Base-by-base conservation (phyloP, 2,329 filamentous ascomycete genomes). In the Aureobasidium sp. region DNA sequence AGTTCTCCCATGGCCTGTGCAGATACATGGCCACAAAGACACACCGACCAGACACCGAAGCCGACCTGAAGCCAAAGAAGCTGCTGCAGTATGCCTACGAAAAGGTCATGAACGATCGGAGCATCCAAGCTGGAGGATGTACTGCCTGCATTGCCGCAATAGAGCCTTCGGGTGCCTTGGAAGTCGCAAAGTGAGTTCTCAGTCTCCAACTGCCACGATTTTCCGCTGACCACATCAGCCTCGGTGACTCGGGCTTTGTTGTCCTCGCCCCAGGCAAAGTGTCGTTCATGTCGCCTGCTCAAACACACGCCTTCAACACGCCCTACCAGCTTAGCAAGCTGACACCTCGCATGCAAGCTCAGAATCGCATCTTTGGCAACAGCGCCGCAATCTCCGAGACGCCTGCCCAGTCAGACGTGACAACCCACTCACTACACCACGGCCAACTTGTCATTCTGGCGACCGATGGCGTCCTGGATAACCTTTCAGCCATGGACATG, bases 301-400 rank as follows among this genome's bases (percentile, higher is more conserved):
- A 98, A 70, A 96, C 90, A 0, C 93, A 98, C 68, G 90, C 85
- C 38, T 98, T 98, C 78, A 98, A 98, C 70, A 97, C 93, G 0
- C 93, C 93, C 0, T 98, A 88, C 66, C 93, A 98, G 69, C 79
- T 98, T 35, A 91, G 89, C 51, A 83, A 95, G 50, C 84, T 96
- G 6, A 91, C 93, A 0, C 80, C 85, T 3, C 81, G 80, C 61
- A 84, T 95, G 70, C 79, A 89, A 54, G 80, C 83, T 19, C 87
- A 93, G 62, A 85, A 90, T 62, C 81, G 84, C 11, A 81, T 88
- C 24, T 97, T 95, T 67, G 91, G 91, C 17, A 88, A 88, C 39
- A 76, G 80, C 2, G 66, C 68, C 4, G 66, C 68, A 53, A 79
- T 95, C 22, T 84, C 85, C 66, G 93, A 98, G 70, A 77, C 85